Evolutionary conservation across 352 stramenopile species (phyloP), one percentile per base, ranked within the genome.

Genomic region (Phytophthora chlamydospora): DNA sequence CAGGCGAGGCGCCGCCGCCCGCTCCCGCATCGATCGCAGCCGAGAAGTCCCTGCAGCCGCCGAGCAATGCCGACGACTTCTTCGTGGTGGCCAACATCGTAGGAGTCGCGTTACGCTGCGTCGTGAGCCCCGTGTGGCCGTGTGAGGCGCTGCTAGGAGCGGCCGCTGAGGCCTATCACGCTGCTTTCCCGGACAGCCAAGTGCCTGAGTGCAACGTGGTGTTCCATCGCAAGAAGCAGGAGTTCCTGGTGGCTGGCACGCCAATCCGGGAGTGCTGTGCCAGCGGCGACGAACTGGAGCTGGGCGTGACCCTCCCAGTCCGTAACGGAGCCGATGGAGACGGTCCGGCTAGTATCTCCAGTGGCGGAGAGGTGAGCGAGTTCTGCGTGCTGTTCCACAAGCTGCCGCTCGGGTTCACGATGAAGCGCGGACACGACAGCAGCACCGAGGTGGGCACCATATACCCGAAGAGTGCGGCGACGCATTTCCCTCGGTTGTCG

Each of bases 301-400:
- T 95, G 17, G 63, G 71, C 16, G 71, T 89, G 16, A 73, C 78
- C 7, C 61, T 81, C 11, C 54, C 76, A 5, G 40, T 49, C 11
- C 34, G 31, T 12, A n/a, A 44, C 8, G 59, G 17, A 19, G 48
- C 44, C 1, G 45, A 52, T 10, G 36, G 16, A 34, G 49, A 52
- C 8, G 35, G 13, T 21, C 42, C 41, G 3, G 8, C 51, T 61
- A 59, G 62, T 24, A 59, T 66, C 10, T 48, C 71, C 27, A 56
- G 40, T 32, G 68, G 70, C 14, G 57, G 47, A 34, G 58, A 62
- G 24, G 68, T 21, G 39, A 88, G 58, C 50, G 83, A 90, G 52
- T 95, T 96, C 52, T 71, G 72, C 19, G 71, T 96, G 48, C 55
- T 92, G 34, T 96, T 96, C 58, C 85, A 96, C 68, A 87, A 83